Percentiles rank a stretch among this genome's conserved stretches.
phyloP scores from a whole-genome alignment of 495 filamentous ascomycete species.

The Neurospora sublineolata region DNA sequence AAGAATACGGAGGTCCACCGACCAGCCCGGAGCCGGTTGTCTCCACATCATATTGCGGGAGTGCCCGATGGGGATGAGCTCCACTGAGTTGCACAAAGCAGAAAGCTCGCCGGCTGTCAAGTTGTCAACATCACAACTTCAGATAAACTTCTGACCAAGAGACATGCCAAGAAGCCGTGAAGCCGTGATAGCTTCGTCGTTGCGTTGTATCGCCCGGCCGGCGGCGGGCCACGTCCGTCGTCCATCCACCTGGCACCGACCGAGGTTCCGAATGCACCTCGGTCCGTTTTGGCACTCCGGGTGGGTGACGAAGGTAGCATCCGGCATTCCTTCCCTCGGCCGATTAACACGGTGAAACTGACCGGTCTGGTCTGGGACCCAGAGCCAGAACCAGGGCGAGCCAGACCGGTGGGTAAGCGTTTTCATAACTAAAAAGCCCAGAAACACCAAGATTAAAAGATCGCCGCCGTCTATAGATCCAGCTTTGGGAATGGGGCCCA shows the following conservation, averaged over 20 bases:
- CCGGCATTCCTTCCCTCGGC: background rate
- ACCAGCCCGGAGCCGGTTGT: background rate
- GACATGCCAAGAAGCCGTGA: background rate
- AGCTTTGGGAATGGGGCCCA: background rate
- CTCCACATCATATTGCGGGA: background rate
- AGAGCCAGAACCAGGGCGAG: background rate
- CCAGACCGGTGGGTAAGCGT: background rate
- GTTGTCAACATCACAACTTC: background rate
- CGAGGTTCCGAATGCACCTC: background rate
- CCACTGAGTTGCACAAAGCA: background rate
- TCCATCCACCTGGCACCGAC: background rate
- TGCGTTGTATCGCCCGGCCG: background rate
- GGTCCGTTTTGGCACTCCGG: background rate
- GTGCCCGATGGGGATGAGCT: background rate
- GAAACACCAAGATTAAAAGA: background rate
- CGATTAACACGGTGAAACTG: background rate
- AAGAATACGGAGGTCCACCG: background rate
- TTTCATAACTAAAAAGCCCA: background rate
- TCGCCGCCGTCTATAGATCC: background rate
- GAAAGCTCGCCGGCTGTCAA: background rate
- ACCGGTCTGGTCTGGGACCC: background rate
- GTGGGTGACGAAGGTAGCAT: background rate
- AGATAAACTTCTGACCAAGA: background rate
- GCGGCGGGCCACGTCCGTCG: background rate
- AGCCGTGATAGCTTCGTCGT: background rate